Evolutionary conservation across 352 stramenopile genomes (phyloP), one percentile per base, ranked within the genome.

Genomic region (Phytophthora pini): DNA sequence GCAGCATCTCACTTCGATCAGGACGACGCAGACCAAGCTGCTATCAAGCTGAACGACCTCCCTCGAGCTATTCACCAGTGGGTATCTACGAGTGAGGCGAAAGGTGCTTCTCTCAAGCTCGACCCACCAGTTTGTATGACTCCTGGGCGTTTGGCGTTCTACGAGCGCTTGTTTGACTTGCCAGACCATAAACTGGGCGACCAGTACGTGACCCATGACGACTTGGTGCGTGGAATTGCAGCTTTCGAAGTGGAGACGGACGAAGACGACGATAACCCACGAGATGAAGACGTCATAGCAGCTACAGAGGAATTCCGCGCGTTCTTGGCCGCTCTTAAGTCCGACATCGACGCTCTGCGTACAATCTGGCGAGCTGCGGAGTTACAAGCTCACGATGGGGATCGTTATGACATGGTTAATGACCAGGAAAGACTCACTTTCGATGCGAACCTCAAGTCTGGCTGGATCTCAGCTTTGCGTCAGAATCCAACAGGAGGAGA

Each of bases 391-490:
- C 72, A 82, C 13, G 78, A 63, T 5, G 32, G 56, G 4, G 61
- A 78, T 26, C 52, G 43, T 34, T 15, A 31, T 12, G 70, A 81
- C 39, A 26, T 72, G n/a, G 62, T 69, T 5, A 58, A 44, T 46
- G 51, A 65, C 36, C 77, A 87, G 55, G 63, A 70, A 39, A 51
- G 59, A 26, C 75, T 91, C 3, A 89, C 82, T 4, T 93, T 91
- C n/a, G 82, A 89, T 29, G 73, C 84, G 0, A 88, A 89, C 44
- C 65, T 91, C 39, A 87, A 86, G 53, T 88, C 81, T 6, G 81
- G 82, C 1, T 93, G 85, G 85, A 85, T 92, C 48, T 88, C 82
- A 2, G 82, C 85, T 41, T 81, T 92, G 49, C 81, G 83, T 3
- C 78, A 91, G 40, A 91, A 89, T 64, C 82, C 85, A 2, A 90